phyloP scores from a whole-genome alignment of 1,284 basidiomycete species.

The Coriolopsis trogii region DNA sequence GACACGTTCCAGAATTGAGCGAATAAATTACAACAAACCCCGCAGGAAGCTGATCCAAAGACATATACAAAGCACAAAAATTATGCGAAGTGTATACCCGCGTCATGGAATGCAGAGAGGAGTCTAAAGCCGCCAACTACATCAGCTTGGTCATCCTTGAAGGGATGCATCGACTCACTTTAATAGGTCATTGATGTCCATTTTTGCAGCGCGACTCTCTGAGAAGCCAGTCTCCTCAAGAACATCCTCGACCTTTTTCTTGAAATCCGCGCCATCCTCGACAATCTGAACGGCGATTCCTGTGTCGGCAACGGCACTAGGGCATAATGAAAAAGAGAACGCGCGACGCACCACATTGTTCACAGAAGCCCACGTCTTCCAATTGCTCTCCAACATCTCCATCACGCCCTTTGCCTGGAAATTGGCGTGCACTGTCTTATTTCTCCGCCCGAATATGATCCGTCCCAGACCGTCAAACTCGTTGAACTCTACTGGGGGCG shows the following conservation, averaged over 20 bases:
- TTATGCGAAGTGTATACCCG: slow-evolving; percentile 81
- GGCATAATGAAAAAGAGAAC: too few relatives aligned
- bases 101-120: slow-evolving; percentile 80
- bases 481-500: slow-evolving; percentile 94
- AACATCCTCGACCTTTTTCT: slow-evolving; percentile 76
- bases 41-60: too few relatives aligned
- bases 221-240: slow-evolving; percentile 66
- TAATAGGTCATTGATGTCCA: slow-evolving; percentile 80
- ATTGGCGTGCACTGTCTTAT: slow-evolving; percentile 84
- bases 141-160: neutral
- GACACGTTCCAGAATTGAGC: too few relatives aligned
- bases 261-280: slow-evolving; percentile 74
- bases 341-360: slow-evolving; percentile 49
- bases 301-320: too few relatives aligned
- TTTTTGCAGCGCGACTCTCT: slow-evolving; percentile 77
- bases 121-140: slow-evolving; percentile 42
- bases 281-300: slow-evolving; percentile 53
- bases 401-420: neutral
- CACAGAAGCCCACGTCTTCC: neutral
- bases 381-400: neutral
- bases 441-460: slow-evolving; percentile 88
- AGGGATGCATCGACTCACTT: slow-evolving; percentile 47
- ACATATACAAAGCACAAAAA: too few relatives aligned
- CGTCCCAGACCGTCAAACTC: slow-evolving; percentile 96
- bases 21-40: too few relatives aligned